These are phyloP conservation scores for Immersiporthe knoxdaviesiana DNA, from an alignment of 2,329 filamentous ascomycete genomes.

Conservation along the genomic window DNA sequence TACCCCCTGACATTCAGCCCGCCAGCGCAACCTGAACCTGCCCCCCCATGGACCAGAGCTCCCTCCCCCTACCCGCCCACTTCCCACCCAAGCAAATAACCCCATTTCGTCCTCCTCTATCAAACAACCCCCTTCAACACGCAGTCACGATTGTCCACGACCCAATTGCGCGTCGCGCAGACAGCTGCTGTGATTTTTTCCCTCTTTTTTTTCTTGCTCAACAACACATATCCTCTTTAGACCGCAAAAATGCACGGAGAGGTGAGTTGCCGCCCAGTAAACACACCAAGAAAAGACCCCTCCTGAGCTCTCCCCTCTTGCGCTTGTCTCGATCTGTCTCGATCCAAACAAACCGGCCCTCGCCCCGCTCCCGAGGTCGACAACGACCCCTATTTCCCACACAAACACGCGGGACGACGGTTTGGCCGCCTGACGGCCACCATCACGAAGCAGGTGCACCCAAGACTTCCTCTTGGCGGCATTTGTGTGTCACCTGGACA, in stretches of 20 bases:
- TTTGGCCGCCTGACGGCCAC: constrained; percentile 12
- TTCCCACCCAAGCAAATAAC: background rate
- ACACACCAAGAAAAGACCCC: background rate
- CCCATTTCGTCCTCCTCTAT: constrained; percentile 4
- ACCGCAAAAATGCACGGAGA: constrained; percentile 30
- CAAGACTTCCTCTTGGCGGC: too few species aligned
- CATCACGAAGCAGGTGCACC: background rate
- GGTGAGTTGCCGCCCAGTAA: constrained; percentile 25
- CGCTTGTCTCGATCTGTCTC: constrained; percentile 18
- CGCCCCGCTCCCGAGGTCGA: background rate
- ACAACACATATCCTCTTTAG: background rate
- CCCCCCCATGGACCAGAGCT: background rate
- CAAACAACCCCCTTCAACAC: background rate
- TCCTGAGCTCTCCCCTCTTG: constrained; percentile 4
- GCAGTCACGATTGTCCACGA: constrained; percentile 13
- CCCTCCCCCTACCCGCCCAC: background rate
- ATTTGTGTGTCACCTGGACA: background rate
- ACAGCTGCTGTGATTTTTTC: constrained; percentile 10
- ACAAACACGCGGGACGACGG: constrained; percentile 15
- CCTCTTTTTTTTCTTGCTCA: background rate
- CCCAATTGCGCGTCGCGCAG: constrained; percentile 22
- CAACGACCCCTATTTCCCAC: constrained; percentile 22
- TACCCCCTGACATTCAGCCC: constrained; percentile 9
- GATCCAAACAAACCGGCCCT: constrained; percentile 14
- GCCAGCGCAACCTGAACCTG: constrained; percentile 6